Evolutionary conservation across 2,329 filamentous ascomycete species (phyloP), one percentile per base, ranked within the genome.

Genomic region (Ophiostoma ips): DNA sequence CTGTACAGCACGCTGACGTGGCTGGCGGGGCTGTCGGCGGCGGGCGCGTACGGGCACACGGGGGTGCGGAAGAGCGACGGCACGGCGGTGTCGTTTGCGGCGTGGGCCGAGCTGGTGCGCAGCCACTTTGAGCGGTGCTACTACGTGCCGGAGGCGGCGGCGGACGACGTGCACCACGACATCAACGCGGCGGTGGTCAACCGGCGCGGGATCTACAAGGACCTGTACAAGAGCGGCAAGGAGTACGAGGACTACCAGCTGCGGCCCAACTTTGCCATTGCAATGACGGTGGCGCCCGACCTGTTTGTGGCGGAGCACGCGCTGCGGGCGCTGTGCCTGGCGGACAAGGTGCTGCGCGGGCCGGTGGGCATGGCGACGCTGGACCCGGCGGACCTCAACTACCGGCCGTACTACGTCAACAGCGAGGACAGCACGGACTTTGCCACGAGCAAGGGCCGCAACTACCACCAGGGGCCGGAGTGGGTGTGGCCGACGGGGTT

Each of bases 401-500:
- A 98, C 68, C 80, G 86, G 3, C 89, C 89, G 0, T 87, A 92
- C 70, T 98, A 98, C 69, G 81, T 83, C 71, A 98, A 98, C 69
- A 85, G 83, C 57, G 90, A 96, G 61, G 92, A 98, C 66, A 90
- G 83, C 53, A 79, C 78, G 12, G 86, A 96, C 64, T 96, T 95
- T 61, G 78, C 86, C 11, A 96, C 90, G 0, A 81, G 84, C 58
- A 96, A 96, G 67, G 92, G 92, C 46, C 77, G 92, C 51, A 98
- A 96, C 67, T 98, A 98, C 68, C 92, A 98, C 65, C 90, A 96
- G 65, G 92, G 92, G 5, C 94, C 92, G 0, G 92, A 98, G 65
- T 98, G 92, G 92, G 70, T 95, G 21, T 98, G 92, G 92, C 94
- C 90, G 0, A 90, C 87, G 1, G 92, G 92, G 5, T 98, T 88